Evolutionary conservation across 1,139 yeast genomes (phyloP), one percentile per base, ranked within the genome.

Genomic region (Torulaspora pretoriensis): DNA sequence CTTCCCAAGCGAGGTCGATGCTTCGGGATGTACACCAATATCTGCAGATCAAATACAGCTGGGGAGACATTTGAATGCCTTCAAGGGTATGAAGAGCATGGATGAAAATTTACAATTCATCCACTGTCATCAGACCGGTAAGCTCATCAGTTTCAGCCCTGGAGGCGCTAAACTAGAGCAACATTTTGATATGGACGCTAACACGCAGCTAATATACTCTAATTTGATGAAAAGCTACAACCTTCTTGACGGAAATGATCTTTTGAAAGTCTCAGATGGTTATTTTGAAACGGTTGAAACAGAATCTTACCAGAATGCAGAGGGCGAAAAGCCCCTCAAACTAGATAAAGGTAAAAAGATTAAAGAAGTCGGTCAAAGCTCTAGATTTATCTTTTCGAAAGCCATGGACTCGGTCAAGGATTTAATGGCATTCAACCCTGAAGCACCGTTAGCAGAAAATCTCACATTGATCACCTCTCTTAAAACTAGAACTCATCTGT

Each of bases 11-110:
- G 49, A 53, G 5, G 54, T 77, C 10, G 82, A 78, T 53, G 65
- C 74, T 2, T 72, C 80, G 7, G 81, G 82, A 5, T 78, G 82
- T 51, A 57, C 60, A 31, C 16, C 64, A 7, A 46, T 67, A 8
- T 55, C 61, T 5, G 43, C 54, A 2, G 55, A 57, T 3, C 67
- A 65, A 23, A 52, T 68, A 7, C 54, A 54, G 1, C 43, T 55
- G 4, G 71, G 70, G 4, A 51, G 52, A 3, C 68, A 65, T 41
- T 47, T 63, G 28, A 56, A 59, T 25, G 61, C 59, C 29, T 49
- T 65, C 12, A 53, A 64, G 28, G 64, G 67, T 7, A 60, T 64
- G 57, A 66, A 63, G 47, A 57, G 67, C 34, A 67, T 67, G 14
- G 53, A 56, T 30, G 56, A 55, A 23, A 54, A 59, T 25, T 47